Conservation (phyloP, 306 rosid species). For the Sicyos edulis region DNA sequence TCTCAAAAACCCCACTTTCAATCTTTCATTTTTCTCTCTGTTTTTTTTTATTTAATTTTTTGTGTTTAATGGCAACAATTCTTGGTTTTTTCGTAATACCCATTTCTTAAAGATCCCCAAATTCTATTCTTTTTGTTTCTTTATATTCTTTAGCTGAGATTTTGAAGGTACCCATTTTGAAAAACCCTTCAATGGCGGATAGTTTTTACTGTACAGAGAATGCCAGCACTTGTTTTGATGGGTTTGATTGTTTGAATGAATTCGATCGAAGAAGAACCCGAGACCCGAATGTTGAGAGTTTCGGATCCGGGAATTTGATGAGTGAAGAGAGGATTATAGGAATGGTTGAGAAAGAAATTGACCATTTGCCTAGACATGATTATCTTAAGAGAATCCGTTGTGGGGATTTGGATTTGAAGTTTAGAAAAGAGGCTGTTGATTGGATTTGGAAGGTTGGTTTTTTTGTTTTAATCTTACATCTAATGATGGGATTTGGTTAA, state of each 20-base stretch:
- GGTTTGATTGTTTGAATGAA: slow-evolving; percentile 35
- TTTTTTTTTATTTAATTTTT: neutral
- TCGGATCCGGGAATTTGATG: slow-evolving; percentile 31
- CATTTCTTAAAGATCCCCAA: slow-evolving; percentile 6
- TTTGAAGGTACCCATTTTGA: slow-evolving; percentile 23
- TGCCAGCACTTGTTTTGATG: slow-evolving; percentile 36
- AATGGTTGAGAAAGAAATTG: slow-evolving; percentile 52
- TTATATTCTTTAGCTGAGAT: slow-evolving; percentile 29
- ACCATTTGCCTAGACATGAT: slow-evolving; percentile 55
- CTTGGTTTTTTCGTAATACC: neutral
- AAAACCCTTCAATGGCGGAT: slow-evolving; percentile 44
- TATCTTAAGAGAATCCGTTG: slow-evolving; percentile 51
- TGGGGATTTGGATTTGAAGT: slow-evolving; percentile 61
- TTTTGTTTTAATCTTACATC: neutral
- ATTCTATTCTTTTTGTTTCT: neutral
- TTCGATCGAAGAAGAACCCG: slow-evolving; percentile 3
- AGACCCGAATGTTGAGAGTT: neutral
- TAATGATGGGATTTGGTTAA: neutral
- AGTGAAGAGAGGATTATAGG: slow-evolving; percentile 39
- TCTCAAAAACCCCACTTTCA: neutral
- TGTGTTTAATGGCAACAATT: neutral
- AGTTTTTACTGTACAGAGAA: slow-evolving; percentile 42
- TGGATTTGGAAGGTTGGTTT: slow-evolving; percentile 74
- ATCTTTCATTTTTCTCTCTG: neutral
- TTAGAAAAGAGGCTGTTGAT: slow-evolving; percentile 61